These are phyloP conservation scores for Aspergillus vadensis DNA, from an alignment of 2,329 filamentous ascomycete species.

Conservation along the genomic window DNA sequence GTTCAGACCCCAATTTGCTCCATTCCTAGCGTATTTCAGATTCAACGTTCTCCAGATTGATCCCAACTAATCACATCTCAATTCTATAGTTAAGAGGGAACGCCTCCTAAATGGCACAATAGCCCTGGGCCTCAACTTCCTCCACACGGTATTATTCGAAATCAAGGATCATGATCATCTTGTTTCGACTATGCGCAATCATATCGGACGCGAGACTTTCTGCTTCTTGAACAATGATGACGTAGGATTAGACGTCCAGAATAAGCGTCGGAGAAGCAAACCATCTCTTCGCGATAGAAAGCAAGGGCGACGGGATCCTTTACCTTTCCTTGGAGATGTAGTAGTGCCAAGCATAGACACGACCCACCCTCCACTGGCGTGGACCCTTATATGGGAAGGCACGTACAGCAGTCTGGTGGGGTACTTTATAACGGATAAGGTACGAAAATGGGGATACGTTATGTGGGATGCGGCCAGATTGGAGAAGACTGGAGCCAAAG, in stretches of 20 bases:
- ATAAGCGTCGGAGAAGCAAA: too few relatives aligned
- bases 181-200: constrained; percentile 17
- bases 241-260: too few relatives aligned
- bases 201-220: background rate
- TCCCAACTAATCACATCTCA: background rate
- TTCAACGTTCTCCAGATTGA: too few relatives aligned
- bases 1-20: background rate
- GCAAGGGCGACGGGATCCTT: background rate
- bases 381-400: constrained; percentile 15
- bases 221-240: background rate
- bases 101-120: constrained; percentile 9
- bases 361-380: constrained; percentile 12
- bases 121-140: constrained; percentile 13
- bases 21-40: background rate
- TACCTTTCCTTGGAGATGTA: constrained; percentile 13
- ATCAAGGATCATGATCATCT: constrained; percentile 15
- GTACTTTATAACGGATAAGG: background rate
- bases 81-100: background rate
- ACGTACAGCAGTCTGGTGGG: constrained; percentile 14
- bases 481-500: constrained; percentile 10
- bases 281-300: too few relatives aligned
- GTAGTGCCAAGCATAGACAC: background rate
- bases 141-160: constrained; percentile 9
- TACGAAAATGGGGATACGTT: constrained; percentile 23
- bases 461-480: constrained; percentile 26